A percentile compares a stretch with the other conserved stretches of the same genome.
phyloP scores from a whole-genome alignment of 2,329 filamentous ascomycete species.

The Orbilia quercus region DNA sequence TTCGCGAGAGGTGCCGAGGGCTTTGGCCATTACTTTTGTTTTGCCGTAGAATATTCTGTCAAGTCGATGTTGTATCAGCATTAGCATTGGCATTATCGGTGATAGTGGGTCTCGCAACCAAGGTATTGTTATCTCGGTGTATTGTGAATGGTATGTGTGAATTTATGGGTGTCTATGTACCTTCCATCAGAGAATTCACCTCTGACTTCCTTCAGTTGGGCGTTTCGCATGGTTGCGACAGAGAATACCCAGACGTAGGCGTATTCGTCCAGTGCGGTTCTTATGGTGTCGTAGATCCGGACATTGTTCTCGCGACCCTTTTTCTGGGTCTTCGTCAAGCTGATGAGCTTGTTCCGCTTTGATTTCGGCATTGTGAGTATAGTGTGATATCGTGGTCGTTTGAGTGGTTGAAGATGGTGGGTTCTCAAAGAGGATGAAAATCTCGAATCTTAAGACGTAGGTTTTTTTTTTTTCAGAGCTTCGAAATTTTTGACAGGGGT shows the following conservation, averaged over 20 bases:
- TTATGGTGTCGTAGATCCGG: conserved; percentile 87
- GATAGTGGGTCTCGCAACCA: conserved; percentile 30
- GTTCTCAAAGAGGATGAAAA: conserved; percentile 11
- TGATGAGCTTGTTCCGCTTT: conserved; percentile 87
- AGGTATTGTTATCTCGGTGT: conserved; percentile 20
- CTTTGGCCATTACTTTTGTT: conserved; percentile 98
- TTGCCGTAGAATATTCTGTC: conserved; percentile 95
- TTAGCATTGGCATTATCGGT: conserved; percentile 84
- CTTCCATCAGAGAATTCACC: conserved; percentile 84
- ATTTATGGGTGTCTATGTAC: conserved; percentile 67
- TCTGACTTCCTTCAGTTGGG: conserved; percentile 89
- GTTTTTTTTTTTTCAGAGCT: conserved; percentile 19
- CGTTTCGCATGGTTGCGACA: conserved; percentile 98
- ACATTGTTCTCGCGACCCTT: conserved; percentile 92
- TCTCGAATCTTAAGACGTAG: conserved; percentile 45
- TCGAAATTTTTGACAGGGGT: conserved; percentile 51
- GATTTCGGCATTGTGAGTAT: conserved; percentile 85
- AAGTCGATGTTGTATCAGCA: conserved; percentile 5
- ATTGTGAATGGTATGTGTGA: too few relatives aligned
- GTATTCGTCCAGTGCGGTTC: conserved; percentile 84
- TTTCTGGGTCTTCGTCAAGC: conserved; percentile 90
- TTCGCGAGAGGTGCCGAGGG: conserved; percentile 80
- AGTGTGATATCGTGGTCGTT: conserved; percentile 12
- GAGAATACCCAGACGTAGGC: conserved; percentile 92
- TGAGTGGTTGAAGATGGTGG: too few relatives aligned